Evolutionary conservation across 139 green algal genomes (phyloP), one percentile per base, ranked within the genome.

Genomic region (Coccomyxa sp.): DNA sequence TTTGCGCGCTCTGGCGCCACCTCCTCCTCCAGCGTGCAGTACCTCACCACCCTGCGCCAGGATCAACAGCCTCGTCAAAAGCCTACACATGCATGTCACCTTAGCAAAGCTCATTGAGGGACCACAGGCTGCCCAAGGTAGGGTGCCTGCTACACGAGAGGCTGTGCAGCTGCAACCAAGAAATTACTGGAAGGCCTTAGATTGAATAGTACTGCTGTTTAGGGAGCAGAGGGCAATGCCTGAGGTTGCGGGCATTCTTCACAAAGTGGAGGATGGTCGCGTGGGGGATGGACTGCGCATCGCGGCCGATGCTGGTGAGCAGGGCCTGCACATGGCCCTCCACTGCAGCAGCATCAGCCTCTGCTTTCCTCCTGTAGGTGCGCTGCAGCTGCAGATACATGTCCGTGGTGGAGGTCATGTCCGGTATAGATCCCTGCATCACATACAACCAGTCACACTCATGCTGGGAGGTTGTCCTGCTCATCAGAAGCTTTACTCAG

Each of bases 371-470:
- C 3, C 89, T 76, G 83, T 99, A 98, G 36, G 98, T 29, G 24
- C 86, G 82, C 86, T 98, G 92, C 71, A 99, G 80, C 36, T 86
- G 76, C 33, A 98, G 86, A 78, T 96, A 98, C 75, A 87, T 79
- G 18, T 94, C 90, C n/a, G 95, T 98, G 27, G 92, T 95, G 7
- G 95, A 87, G 31, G 91, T 90, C 95, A 99, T 99, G 89, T 99
- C 95, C 9, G 95, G 95, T 14, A 99, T 95, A 73, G 85, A 86
- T 34, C 95, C 95, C 70, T 98, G 86, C 71, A 97, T 68, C 4
- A 89, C 89, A 29, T 95, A 78, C 29, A 81, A n/a, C n/a, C n/a
- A n/a, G n/a, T 34, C 73, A 73, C 54, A 73, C 24, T 22, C 22
- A 64, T 64, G 50, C 50, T 64, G 27, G 27, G 24, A 34, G 1